Percentiles rank a stretch among this genome's conserved stretches.
phyloP scores from a whole-genome alignment of 495 filamentous ascomycete species.

The Aspergillus mulundensis region DNA sequence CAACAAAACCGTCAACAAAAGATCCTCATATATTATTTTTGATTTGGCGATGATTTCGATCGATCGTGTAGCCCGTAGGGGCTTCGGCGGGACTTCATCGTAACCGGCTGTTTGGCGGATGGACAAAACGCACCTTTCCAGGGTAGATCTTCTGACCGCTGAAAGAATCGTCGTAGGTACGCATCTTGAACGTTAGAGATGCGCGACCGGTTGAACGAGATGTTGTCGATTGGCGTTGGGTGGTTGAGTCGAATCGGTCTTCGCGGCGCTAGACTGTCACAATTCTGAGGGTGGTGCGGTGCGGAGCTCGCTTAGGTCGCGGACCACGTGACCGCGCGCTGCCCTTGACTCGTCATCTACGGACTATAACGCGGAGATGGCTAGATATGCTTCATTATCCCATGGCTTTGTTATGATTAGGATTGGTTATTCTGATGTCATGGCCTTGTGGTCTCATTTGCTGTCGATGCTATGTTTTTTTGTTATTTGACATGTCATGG shows the following conservation, averaged over 20 bases:
- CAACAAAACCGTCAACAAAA: slow-evolving; percentile 29
- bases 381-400: neutral
- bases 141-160: slow-evolving; percentile 98
- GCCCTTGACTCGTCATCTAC: slow-evolving; percentile 31
- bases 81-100: slow-evolving; percentile 1
- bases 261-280: slow-evolving; percentile 36
- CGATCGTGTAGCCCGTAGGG: neutral
- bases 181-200: slow-evolving; percentile 70
- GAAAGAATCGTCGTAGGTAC: slow-evolving; percentile 98
- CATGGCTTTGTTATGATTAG: neutral
- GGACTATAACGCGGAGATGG: neutral
- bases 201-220: slow-evolving; percentile 39
- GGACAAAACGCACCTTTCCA: slow-evolving; percentile 76
- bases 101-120: slow-evolving; percentile 8
- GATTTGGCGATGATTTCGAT: neutral
- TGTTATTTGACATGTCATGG: neutral
- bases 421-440: neutral
- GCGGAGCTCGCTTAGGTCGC: slow-evolving; percentile 45
- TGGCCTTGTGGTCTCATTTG: neutral
- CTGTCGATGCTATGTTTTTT: neutral
- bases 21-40: slow-evolving; percentile 12
- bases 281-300: slow-evolving; percentile 45
- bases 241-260: slow-evolving; percentile 46
- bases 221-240: slow-evolving; percentile 49
- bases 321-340: slow-evolving; percentile 40